Conservation (phyloP, 371 early-diverging fungal species). For the Batkoa obscura region DNA sequence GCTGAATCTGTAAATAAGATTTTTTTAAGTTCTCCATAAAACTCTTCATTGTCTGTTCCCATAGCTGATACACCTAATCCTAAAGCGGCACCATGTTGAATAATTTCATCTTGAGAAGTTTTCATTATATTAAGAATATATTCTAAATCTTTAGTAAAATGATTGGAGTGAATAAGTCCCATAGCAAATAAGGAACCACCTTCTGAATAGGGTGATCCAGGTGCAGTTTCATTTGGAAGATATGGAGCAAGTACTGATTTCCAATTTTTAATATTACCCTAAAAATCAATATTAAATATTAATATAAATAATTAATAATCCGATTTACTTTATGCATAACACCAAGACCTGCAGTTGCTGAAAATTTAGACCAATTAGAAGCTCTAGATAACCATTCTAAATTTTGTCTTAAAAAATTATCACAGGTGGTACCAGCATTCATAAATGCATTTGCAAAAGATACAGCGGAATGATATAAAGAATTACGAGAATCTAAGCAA, state of each 20-base stretch:
- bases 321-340: constrained; percentile 81
- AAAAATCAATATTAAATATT: not conserved
- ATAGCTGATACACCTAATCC: constrained; percentile 95
- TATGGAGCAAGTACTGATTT: constrained; percentile 76
- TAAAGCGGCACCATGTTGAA: constrained; percentile 95
- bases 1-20: constrained; percentile 85
- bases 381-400: constrained; percentile 94
- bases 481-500: constrained; percentile 74
- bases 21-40: constrained; percentile 59
- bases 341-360: constrained; percentile 95
- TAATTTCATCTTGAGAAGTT: constrained; percentile 66
- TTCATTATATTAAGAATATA: constrained; percentile 67
- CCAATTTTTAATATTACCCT: constrained; percentile 76
- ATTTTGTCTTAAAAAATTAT: constrained; percentile 93
- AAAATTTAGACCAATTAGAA: constrained; percentile 98
- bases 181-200: constrained; percentile 97
- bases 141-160: constrained; percentile 56
- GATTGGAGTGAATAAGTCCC: constrained; percentile 94
- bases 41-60: constrained; percentile 75
- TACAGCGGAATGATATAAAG: constrained; percentile 84
- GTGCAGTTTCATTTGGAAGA: constrained; percentile 77
- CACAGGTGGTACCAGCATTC: constrained; percentile 97
- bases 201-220: constrained; percentile 75
- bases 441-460: constrained; percentile 97
- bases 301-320: not conserved